Base-by-base conservation (phyloP, 305 asterid genomes). In the Nicotiana rustica region DNA sequence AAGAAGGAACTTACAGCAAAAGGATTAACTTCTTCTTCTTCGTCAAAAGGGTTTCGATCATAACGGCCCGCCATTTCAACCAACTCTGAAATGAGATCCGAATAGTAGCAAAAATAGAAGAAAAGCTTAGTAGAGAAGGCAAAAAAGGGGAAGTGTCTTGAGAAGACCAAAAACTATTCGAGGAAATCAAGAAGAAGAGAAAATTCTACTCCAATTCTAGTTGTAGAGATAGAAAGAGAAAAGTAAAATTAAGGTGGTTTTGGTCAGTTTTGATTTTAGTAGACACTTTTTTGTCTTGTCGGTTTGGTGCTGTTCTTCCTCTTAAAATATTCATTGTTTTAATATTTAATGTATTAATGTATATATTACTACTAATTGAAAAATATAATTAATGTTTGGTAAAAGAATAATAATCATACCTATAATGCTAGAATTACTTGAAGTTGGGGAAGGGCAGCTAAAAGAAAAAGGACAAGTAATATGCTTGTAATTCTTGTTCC, bases 11-110 rank as follows among this genome's bases (percentile, higher is more conserved):
- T 89, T 87, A 95, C 98, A 83, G 98, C 85, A 75, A 95, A 95
- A 33, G 98, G 98, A 82, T 94, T 94, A 85, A 90, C 97, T 91
- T 93, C 97, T 17, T 92, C 92, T 66, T 86, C 91, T 83, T 94
- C 98, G 19, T 90, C 98, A 59, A 94, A 94, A 79, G 98, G 98
- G 82, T 94, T 94, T 56, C 85, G 89, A 85, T 95, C 98, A 83
- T 88, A 95, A 80, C 94, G 97, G 84, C 96, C 90, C 52, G 96
- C 98, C 98, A 95, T 95, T 78, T 77, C 44, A 55, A 52, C 60
- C 10, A 25, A 36, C 17, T 52, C 15, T 49, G 7, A 73, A 49
- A 25, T 67, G 85, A 85, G 90, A 88, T 86, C 89, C 77, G 21
- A 80, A 68, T 18, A 68, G 68, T 18, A 68, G 79, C 62, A 70